These are phyloP conservation scores for Penicillium sp. DNA, from an alignment of 2,329 filamentous ascomycete species.

Conservation along the genomic window DNA sequence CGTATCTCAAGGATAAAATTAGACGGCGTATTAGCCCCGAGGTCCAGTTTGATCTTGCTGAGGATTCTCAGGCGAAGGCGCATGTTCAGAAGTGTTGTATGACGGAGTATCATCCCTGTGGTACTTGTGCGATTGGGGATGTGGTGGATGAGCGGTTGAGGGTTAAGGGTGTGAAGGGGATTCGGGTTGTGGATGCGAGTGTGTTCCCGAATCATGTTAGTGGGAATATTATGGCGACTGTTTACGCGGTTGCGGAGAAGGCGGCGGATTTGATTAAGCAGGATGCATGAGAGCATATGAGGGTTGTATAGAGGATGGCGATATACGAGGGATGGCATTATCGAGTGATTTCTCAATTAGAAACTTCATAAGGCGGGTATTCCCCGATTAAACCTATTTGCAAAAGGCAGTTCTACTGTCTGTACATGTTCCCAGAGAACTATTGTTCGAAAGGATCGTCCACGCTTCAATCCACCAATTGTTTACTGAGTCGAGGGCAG, in stretches of 20 bases:
- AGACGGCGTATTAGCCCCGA: neutral
- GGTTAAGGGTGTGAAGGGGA: too few relatives aligned
- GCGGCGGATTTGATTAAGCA: too few relatives aligned
- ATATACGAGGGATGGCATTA: too few relatives aligned
- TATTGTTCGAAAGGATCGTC: neutral
- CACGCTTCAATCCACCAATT: neutral
- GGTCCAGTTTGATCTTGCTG: neutral
- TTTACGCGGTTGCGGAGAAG: too few relatives aligned
- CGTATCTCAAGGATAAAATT: neutral
- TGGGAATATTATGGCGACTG: too few relatives aligned
- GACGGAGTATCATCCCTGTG: slow-evolving; percentile 17
- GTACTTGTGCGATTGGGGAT: slow-evolving; percentile 34
- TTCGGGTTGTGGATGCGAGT: too few relatives aligned
- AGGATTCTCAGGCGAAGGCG: neutral
- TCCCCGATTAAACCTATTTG: slow-evolving; percentile 1
- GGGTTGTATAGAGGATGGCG: too few relatives aligned
- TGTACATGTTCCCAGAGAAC: neutral
- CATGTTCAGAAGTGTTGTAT: slow-evolving; percentile 7
- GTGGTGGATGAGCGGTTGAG: slow-evolving; percentile 31
- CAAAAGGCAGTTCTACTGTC: neutral
- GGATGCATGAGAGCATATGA: too few relatives aligned
- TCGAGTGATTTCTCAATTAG: neutral
- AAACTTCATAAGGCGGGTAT: neutral
- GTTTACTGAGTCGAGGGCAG: slow-evolving; percentile 35
- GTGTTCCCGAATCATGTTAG: too few relatives aligned